A percentile compares a stretch with the other conserved stretches of the same genome.
phyloP scores from a whole-genome alignment of 495 filamentous ascomycete genomes.

The Tuber calosporum region DNA sequence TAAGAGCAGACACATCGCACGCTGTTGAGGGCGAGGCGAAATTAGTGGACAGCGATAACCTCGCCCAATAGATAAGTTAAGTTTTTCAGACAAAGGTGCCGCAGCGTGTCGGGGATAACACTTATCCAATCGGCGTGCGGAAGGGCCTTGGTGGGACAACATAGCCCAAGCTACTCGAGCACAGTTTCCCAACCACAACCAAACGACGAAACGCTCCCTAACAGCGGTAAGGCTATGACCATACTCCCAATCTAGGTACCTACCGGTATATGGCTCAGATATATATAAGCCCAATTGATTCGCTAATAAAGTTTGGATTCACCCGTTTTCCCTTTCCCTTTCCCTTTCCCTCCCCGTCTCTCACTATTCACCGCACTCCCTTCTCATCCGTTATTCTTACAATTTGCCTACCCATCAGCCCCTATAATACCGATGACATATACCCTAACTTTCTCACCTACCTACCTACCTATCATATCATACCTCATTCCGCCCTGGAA shows the following conservation, averaged over 20 bases:
- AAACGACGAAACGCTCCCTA: not conserved
- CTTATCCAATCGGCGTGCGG: not conserved
- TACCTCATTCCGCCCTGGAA: not conserved
- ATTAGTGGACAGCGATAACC: not conserved
- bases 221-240: not conserved
- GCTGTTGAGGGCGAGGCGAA: not conserved
- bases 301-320: not conserved
- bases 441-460: not conserved
- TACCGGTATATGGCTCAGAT: not conserved
- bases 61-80: not conserved
- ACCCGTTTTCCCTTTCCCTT: not conserved
- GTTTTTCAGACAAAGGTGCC: not conserved
- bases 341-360: not conserved
- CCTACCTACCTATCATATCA: not conserved
- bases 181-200: not conserved
- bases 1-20: not conserved
- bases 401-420: not conserved
- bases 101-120: not conserved
- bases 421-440: slow-evolving; percentile 1
- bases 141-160: not conserved
- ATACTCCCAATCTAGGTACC: not conserved
- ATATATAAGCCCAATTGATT: not conserved
- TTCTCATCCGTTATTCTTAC: not conserved
- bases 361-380: not conserved
- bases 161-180: not conserved